Base-by-base conservation (phyloP, 148 eudicot species). In the Chenopodium berlandieri region DNA sequence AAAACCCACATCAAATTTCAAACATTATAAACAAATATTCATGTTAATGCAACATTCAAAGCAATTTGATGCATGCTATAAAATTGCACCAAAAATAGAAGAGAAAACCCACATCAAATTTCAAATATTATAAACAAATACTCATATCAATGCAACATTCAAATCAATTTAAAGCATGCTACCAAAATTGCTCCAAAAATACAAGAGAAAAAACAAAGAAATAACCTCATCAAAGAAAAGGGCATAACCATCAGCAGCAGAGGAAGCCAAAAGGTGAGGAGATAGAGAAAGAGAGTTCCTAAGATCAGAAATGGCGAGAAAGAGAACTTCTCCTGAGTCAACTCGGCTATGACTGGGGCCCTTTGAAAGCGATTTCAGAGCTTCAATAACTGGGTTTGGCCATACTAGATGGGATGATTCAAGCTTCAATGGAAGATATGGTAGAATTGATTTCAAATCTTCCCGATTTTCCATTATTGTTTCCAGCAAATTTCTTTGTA, bases 211-310 rank as follows among this genome's bases (percentile, higher is more conserved):
- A 34, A 46, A 63, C 20, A 25, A 76, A 75, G 22, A 58, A 7
- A 1, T 68, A 30, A 92, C 97, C 81, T 92, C 94, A 73, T 93
- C 97, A 76, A 95, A 95, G 91, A 91, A 95, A 80, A 95, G 91
- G 20, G 93, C 75, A 73, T 75, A 91, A 8, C 99, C 99, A 20
- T 91, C 78, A 25, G 83, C 83, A 22, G 91, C 84, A 54, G 88
- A 87, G 76, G 84, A 20, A 25, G 84, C 71, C 14, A 93, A 81
- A 31, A 30, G 71, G n/a, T 83, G 86, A 64, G 86, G 23, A 40
- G 83, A 81, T 64, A 80, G 83, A 62, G 88, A 85, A 31, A 95
- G 98, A 19, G 94, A 90, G 56, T 86, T 84, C 62, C 98, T 82
- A 44, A 94, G 82, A 73, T 96, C 99, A 40, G 88, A 75, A 65